Base-by-base conservation (phyloP, 306 rosid species). In the Citrullus mucosospermus region DNA sequence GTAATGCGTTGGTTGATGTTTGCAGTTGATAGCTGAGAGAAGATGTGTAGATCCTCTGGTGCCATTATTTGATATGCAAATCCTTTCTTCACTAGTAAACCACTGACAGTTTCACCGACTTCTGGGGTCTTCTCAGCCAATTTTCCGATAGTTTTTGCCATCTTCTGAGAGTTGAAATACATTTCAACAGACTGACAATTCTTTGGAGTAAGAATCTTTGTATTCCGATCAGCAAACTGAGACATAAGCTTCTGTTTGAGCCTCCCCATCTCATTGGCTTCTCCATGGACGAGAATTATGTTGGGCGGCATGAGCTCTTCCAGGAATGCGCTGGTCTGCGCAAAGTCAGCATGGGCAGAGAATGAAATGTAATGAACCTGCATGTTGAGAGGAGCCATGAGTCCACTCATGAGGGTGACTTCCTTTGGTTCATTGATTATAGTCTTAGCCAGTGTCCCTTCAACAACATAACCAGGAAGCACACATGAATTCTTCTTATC, bases 301-400 rank as follows among this genome's bases (percentile, higher is more conserved):
- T 94, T 92, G 4, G 96, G 92, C 58, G 98, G 98, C 86, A 85
- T 88, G 72, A 94, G 90, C 86, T 94, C 98, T 79, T 92, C 98
- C 80, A 94, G 80, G 85, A 94, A 94, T 0, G 98, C 95, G 80
- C 93, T 86, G 53, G 96, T 94, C 83, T 94, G 98, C 62, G 96
- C 96, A 83, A 90, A 90, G 86, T 94, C 97, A 1, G 98, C 98
- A 76, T 94, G 98, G 57, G 98, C 98, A 44, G 98, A 90, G 86
- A 94, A 92, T 57, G 98, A 94, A 69, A 94, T 92, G 87, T 89
- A 92, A 78, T 94, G 98, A 80, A 94, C 96, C 85, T 85, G 89
- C 98, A 94, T 94, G 88, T 94, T 88, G 48, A 94, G 97, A 71
- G 98, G 96, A 66, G 95, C 92, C 18, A 83, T 57, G 30, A 94